Conservation (phyloP, 2,329 filamentous ascomycete species). For the Dactylellina drechsleri region DNA sequence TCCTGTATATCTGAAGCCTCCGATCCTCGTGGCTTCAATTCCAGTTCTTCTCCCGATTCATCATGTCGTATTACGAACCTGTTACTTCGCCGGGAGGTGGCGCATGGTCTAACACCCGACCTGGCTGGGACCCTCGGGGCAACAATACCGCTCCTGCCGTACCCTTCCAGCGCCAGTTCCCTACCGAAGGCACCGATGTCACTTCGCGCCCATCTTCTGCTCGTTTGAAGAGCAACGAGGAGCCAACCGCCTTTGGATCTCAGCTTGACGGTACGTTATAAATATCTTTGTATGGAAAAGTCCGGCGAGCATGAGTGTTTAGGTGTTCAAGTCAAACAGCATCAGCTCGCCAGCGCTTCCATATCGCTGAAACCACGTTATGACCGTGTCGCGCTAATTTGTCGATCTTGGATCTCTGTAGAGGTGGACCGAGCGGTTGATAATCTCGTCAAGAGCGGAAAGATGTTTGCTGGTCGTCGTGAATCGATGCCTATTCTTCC, state of each 20-base stretch:
- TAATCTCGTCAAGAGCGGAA: constrained; percentile 95
- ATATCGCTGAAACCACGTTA: constrained; percentile 4
- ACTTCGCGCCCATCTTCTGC: constrained; percentile 52
- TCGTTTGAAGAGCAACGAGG: constrained; percentile 68
- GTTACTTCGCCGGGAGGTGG: constrained; percentile 50
- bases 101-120: constrained; percentile 51
- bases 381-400: constrained; percentile 40
- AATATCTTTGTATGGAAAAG: constrained; percentile 7
- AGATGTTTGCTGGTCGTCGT: constrained; percentile 85
- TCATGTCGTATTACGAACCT: constrained; percentile 55
- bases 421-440: constrained; percentile 97
- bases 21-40: constrained; percentile 51
- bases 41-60: constrained; percentile 40
- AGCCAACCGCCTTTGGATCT: constrained; percentile 80
- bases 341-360: constrained; percentile 9
- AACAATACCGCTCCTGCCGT: constrained; percentile 43
- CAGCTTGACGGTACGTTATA: constrained; percentile 84
- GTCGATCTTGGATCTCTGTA: constrained; percentile 62
- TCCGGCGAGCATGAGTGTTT: neutral
- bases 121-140: constrained; percentile 46
- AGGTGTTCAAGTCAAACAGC: constrained; percentile 5
- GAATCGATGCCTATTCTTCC: constrained; percentile 78
- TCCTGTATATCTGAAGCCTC: constrained; percentile 41
- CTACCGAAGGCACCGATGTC: constrained; percentile 35
- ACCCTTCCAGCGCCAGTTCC: constrained; percentile 52